phyloP scores from a whole-genome alignment of 176 grass and related monocot genomes.

The Puya raimondii region DNA sequence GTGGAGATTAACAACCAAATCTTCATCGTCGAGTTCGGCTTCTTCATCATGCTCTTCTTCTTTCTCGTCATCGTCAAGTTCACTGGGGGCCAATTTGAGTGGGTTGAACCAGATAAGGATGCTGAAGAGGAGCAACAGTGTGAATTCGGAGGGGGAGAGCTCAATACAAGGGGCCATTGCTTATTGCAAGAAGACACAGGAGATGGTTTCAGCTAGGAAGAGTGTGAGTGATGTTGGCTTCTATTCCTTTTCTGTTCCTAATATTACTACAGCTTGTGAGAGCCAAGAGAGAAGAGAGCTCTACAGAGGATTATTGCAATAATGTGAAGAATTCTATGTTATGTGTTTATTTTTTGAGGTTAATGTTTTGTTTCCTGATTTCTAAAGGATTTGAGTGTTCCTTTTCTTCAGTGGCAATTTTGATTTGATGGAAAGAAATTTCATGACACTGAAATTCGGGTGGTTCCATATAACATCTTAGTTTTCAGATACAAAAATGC shows the following conservation, averaged over 20 bases:
- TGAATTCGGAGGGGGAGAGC: slow-evolving; percentile 48
- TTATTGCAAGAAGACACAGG: slow-evolving; percentile 76
- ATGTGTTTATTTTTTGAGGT: no score
- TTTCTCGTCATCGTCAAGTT: slow-evolving; percentile 28
- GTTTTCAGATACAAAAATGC: no score
- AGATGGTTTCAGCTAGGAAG: slow-evolving; percentile 27
- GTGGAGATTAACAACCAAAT: slow-evolving; percentile 38
- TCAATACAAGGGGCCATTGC: slow-evolving; percentile 89
- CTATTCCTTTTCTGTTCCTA: slow-evolving; percentile 35
- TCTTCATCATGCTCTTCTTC: slow-evolving; percentile 40
- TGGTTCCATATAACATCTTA: no score
- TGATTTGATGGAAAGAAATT: no score
- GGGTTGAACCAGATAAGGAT: slow-evolving; percentile 17
- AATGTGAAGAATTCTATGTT: background rate
- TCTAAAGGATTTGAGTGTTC: background rate
- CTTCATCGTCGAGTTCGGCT: slow-evolving; percentile 25
- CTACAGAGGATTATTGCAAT: slow-evolving; percentile 41
- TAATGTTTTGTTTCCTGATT: background rate
- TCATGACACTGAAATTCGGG: no score
- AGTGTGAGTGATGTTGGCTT: slow-evolving; percentile 55
- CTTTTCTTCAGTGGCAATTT: no score
- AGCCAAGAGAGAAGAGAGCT: slow-evolving; percentile 44
- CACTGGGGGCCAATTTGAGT: slow-evolving; percentile 32
- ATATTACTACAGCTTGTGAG: slow-evolving; percentile 21
- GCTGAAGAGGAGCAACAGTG: slow-evolving; percentile 69